These are phyloP conservation scores for Cercospora zeae-maydis DNA, from an alignment of 2,329 filamentous ascomycete species.

Conservation along the genomic window DNA sequence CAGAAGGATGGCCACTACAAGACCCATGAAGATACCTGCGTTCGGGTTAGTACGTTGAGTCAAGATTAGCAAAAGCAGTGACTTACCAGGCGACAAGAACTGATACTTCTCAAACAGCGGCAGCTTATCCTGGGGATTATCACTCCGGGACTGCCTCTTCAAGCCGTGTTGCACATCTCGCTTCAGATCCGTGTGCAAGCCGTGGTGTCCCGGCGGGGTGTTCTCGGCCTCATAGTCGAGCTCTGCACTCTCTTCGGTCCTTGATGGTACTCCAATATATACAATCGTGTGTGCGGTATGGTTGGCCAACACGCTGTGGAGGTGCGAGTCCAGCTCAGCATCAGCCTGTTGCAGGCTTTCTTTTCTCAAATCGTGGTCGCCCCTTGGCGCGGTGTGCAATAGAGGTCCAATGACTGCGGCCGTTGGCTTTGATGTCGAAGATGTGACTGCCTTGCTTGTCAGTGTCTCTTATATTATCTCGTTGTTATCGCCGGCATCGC, in stretches of 20 bases:
- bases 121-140: conserved; percentile 38
- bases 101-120: conserved; percentile 88
- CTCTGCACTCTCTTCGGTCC: background rate
- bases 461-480: background rate
- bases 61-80: background rate
- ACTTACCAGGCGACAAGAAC: conserved; percentile 81
- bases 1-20: conserved; percentile 67
- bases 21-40: conserved; percentile 81
- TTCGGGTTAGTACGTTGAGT: background rate
- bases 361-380: conserved; percentile 2
- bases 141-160: conserved; percentile 34
- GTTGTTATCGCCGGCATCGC: background rate
- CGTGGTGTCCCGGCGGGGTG: conserved; percentile 54
- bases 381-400: conserved; percentile 9
- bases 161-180: conserved; percentile 51
- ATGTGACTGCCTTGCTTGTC: conserved; percentile 4
- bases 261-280: conserved; percentile 13
- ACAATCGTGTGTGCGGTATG: conserved; percentile 22
- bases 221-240: conserved; percentile 62
- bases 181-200: conserved; percentile 69
- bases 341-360: conserved; percentile 15
- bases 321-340: conserved; percentile 20
- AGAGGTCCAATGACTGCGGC: conserved; percentile 17
- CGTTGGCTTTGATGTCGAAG: conserved; percentile 11
- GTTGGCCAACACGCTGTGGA: conserved; percentile 16